Evolutionary conservation across 228 moss, liverwort and hornwort genomes (phyloP).

Genomic region (Sphagnum fallax): DNA sequence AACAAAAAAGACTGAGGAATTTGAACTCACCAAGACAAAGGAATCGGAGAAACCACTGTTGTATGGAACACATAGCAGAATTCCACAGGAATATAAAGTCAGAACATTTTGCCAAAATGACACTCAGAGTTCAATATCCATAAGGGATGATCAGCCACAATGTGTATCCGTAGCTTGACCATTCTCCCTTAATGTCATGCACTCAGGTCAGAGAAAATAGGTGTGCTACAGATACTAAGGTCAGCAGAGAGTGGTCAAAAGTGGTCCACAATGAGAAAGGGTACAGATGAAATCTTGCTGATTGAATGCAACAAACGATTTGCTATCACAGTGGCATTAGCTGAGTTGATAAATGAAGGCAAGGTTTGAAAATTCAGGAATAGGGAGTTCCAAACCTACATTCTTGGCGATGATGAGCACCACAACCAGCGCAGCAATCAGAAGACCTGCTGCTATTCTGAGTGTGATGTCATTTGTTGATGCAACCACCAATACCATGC

Average conservation of each 20-base stretch:
- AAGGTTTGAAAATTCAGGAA: background rate
- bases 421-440: slow-evolving; percentile 68
- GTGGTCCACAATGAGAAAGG: background rate
- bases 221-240: background rate
- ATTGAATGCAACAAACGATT: background rate
- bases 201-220: background rate
- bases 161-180: background rate
- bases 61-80: slow-evolving; percentile 4
- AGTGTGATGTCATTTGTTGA: slow-evolving; percentile 66
- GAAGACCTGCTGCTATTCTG: slow-evolving; percentile 73
- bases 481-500: slow-evolving; percentile 91
- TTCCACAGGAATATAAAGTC: slow-evolving; percentile 16
- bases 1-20: background rate
- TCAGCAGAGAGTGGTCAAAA: background rate
- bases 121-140: background rate
- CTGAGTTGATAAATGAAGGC: background rate
- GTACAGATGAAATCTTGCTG: background rate
- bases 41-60: slow-evolving; percentile 86
- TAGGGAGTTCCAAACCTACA: slow-evolving; percentile 27
- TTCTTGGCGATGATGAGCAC: slow-evolving; percentile 82
- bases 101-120: background rate
- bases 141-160: background rate
- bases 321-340: background rate
- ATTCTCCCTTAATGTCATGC: background rate
- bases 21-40: slow-evolving; percentile 74